Evolutionary conservation across 495 filamentous ascomycete species (phyloP), one percentile per base, ranked within the genome.

Genomic region (Aspergillus egyptiacus): DNA sequence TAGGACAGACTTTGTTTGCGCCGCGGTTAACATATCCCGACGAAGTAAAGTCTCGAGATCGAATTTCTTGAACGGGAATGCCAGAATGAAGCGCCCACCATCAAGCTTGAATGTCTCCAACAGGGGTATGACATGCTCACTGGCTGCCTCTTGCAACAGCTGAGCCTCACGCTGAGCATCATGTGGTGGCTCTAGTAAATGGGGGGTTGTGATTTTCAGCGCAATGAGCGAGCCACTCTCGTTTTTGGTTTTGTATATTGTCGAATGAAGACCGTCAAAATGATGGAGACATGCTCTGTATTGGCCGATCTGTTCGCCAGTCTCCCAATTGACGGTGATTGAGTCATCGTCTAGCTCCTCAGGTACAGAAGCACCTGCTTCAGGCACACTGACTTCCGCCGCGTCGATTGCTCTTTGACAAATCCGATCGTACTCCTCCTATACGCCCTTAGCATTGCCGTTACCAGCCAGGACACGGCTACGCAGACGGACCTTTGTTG

Each of bases 201-300:
- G 83, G 13, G 89, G 87, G 10, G 76, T 80, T 10, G 91, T 95
- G 34, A 95, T 80, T 64, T 98, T 98, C 22, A 98, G 68, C n/a
- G 93, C 91, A 6, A 84, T 73, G 7, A 80, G 34, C 37, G 33
- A 67, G 39, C 55, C 66, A 56, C 69, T 62, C 5, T 60, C 43
- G 7, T 36, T 28, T 37, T 50, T 56, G 6, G 83, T 75, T 54
- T 76, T 80, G 69, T 91, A 97, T 38, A 99, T 82, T 28, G 78
- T 78, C 20, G 93, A 93, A 59, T 89, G 91, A 6, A 93, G 69
- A 19, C 94, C 93, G 48, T 81, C 80, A 43, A 73, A 77, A 55
- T 87, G 66, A 63, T 86, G 83, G 19, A 78, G 71, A 59, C 87
- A 94, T 36, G 81, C 72, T 19, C 58, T 60, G 62, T 91, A 95